Evolutionary conservation across 805 yeast genomes (phyloP), one percentile per base, ranked within the genome.

Genomic region (Suhomyces kilbournensis): DNA sequence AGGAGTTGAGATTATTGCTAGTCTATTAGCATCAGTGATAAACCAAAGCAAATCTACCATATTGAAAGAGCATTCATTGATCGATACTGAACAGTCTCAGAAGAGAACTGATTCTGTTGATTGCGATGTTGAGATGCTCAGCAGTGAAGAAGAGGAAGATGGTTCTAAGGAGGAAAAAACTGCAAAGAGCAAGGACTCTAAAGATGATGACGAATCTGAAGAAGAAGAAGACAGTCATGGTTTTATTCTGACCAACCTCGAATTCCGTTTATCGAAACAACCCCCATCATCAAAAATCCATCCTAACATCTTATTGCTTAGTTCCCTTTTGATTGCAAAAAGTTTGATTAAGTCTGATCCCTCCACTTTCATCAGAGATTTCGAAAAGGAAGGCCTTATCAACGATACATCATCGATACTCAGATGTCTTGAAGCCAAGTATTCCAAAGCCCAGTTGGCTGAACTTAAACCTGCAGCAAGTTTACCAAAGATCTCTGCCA

Each of bases 311-410:
- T 64, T 83, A 14, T 67, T 85, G 2, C 68, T 79, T 40, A 83
- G 84, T 5, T 75, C 86, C 0, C 66, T 87, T 10, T 67, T 78
- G 1, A 66, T 85, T 12, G 71, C 83, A 1, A 69, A 74, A 7
- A 54, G 65, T 2, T 63, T 88, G 47, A 67, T 82, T 0, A 64
- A 66, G 5, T 68, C 77, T 15, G 48, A 46, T n/a, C 77, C 85
- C 0, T 69, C 67, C 0, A 53, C 65, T 0, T 84, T 80, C 51
- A 60, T 83, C 5, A 60, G 64, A 0, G 75, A 72, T 7, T 81
- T 90, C 55, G 86, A 81, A 59, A 78, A 88, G 51, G 96, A 90
- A 60, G 97, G 97, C 0, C 66, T 87, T n/a, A 63, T 85, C 3
- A 67, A 76, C 15, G 89, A 85, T 61, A 71, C 79, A 8, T 57